Evolutionary conservation across 108 stramenopile species (phyloP), one percentile per base, ranked within the genome.

Genomic region (Discostella stelligeroides): DNA sequence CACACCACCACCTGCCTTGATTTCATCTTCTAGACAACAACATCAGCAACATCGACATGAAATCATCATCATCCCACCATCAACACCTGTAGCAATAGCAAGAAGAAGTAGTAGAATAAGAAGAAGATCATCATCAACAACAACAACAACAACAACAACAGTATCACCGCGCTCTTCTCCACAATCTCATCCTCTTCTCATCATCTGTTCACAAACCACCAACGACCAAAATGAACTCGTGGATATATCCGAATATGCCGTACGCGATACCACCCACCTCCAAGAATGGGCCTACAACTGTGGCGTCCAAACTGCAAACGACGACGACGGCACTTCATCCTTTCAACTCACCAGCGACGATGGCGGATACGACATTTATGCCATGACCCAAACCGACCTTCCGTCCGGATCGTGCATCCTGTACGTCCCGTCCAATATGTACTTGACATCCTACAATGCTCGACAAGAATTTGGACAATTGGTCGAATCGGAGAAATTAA

Each of bases 381-480:
- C 75, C 45, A 68, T 75, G 37, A 82, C 85, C 20, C 40, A 38
- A 2, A 51, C 50, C 34, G 76, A 86, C 40, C 29, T 84, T 25
- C 83, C 85, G 0, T 76, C 76, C 0, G 82, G 82, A 25, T 60
- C 59, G 15, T 80, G 80, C 37, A 57, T 86, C 21, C n/a, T 86
- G 34, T 79, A 43, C 53, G 76, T 86, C 10, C 85, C 85, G 0
- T 34, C 29, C 21, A 58, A 73, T 30, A 51, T 79, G 63, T 61
- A 82, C 15, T 42, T 86, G 11, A 62, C 68, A 0, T 72, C 70
- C 7, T 73, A 56, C 40, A 49, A 58, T 12, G 72, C 73, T 6
- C 66, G 47, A 49, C 45, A 39, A 12, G 85, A 84, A 74, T 70
- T 82, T 14, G 77, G 85, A 8, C 18, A 25, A 30, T 3, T 73